These are phyloP conservation scores for Cladophialophora immunda DNA, from an alignment of 2,329 filamentous ascomycete species.

Conservation along the genomic window DNA sequence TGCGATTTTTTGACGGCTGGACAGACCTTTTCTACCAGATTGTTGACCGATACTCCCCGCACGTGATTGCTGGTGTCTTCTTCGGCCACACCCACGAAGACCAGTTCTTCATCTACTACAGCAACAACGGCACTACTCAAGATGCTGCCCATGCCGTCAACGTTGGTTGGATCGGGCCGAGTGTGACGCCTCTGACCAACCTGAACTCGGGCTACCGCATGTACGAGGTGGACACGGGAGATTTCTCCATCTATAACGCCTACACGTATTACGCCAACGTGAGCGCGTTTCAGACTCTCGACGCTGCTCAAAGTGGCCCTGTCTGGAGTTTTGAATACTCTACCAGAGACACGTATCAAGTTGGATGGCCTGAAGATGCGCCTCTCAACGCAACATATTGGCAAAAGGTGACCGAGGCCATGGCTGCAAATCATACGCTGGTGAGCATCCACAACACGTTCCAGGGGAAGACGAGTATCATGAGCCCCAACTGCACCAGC, in stretches of 20 bases:
- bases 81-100: constrained; percentile 66
- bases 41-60: constrained; percentile 62
- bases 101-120: constrained; percentile 63
- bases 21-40: constrained; percentile 57
- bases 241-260: constrained; percentile 63
- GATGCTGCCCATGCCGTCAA: constrained; percentile 55
- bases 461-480: constrained; percentile 62
- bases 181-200: constrained; percentile 63
- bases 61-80: constrained; percentile 64
- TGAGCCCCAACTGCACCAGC: constrained; percentile 62
- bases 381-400: constrained; percentile 68
- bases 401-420: constrained; percentile 66
- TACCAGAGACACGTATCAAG: constrained; percentile 59
- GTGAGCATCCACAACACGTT: constrained; percentile 60
- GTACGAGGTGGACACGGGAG: constrained; percentile 64
- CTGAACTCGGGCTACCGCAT: constrained; percentile 63
- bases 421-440: constrained; percentile 61
- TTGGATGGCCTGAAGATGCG: constrained; percentile 56
- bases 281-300: constrained; percentile 52
- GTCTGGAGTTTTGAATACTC: constrained; percentile 62
- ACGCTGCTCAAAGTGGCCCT: constrained; percentile 52
- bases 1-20: neutral
- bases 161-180: constrained; percentile 62
- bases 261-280: constrained; percentile 65
- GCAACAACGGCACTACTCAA: constrained; percentile 59